Conservation (phyloP, 169 alveolate species). For the Plasmodium sp. region DNA sequence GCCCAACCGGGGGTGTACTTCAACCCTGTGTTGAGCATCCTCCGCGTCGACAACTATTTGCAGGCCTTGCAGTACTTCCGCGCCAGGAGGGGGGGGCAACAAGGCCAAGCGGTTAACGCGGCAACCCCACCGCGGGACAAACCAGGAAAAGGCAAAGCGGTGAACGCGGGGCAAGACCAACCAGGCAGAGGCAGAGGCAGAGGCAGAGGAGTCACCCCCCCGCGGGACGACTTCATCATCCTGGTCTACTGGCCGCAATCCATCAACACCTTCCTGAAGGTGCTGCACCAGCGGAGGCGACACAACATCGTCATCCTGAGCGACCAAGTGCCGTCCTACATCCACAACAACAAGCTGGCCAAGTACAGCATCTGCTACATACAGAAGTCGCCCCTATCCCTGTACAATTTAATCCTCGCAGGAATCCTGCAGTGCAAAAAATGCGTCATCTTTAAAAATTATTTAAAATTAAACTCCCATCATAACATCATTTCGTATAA, state of each 20-base stretch:
- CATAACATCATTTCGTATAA: slow-evolving; percentile 56
- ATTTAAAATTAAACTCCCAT: slow-evolving; percentile 61
- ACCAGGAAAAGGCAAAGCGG: neutral
- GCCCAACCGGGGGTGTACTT: neutral
- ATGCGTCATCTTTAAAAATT: slow-evolving; percentile 68
- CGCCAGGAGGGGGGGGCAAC: neutral
- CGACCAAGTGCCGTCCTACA: slow-evolving; percentile 69
- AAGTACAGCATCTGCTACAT: slow-evolving; percentile 67
- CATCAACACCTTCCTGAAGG: slow-evolving; percentile 50
- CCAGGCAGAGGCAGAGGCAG: too few species aligned
- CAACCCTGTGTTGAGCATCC: slow-evolving; percentile 64
- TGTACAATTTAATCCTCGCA: slow-evolving; percentile 33
- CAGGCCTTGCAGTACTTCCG: slow-evolving; percentile 32
- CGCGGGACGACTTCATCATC: slow-evolving; percentile 4
- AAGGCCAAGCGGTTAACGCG: neutral
- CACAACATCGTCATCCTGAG: slow-evolving; percentile 58
- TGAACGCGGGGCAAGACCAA: too few species aligned
- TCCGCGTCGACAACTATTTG: slow-evolving; percentile 60
- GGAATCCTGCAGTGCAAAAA: slow-evolving; percentile 56
- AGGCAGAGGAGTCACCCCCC: neutral
- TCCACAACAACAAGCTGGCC: slow-evolving; percentile 37
- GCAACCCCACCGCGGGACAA: neutral
- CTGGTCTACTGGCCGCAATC: slow-evolving; percentile 69
- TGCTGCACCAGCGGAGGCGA: slow-evolving; percentile 6
- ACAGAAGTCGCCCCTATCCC: slow-evolving; percentile 52